Conservation (phyloP, 73 alveolate species). For the Diophrys sp. region DNA sequence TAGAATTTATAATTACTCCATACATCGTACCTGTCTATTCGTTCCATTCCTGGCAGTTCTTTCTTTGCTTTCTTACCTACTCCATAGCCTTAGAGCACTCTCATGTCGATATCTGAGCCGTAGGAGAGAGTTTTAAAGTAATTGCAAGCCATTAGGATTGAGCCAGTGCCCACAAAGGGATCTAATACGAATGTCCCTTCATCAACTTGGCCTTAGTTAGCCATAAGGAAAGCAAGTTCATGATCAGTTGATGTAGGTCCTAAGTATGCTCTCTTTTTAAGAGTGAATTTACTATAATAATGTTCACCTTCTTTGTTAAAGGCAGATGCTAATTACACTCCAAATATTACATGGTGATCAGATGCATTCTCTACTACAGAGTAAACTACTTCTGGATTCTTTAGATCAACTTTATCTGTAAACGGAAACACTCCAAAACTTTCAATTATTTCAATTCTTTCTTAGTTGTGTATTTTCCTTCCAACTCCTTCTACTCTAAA, state of each 20-base stretch:
- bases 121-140: conserved; percentile 82
- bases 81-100: conserved; percentile 96
- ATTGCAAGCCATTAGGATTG: conserved; percentile 90
- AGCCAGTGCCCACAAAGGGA: conserved; percentile 99
- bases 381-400: conserved; percentile 80
- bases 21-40: conserved; percentile 58
- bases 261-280: conserved; percentile 85
- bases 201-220: conserved; percentile 88
- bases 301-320: conserved; percentile 45
- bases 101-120: conserved; percentile 96
- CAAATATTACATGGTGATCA: conserved; percentile 60
- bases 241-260: conserved; percentile 98
- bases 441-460: conserved; percentile 67
- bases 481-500: conserved; percentile 74
- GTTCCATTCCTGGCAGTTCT: conserved; percentile 66
- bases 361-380: conserved; percentile 60
- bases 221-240: conserved; percentile 92
- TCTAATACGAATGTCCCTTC: conserved; percentile 88
- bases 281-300: conserved; percentile 81
- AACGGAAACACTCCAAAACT: conserved; percentile 66
- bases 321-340: conserved; percentile 64
- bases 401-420: conserved; percentile 71
- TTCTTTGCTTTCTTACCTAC: conserved; percentile 86
- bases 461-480: conserved; percentile 49
- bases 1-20: conserved; percentile 83